phyloP scores from a whole-genome alignment of 129 eudicot species.

The Ambrosia trifida region DNA sequence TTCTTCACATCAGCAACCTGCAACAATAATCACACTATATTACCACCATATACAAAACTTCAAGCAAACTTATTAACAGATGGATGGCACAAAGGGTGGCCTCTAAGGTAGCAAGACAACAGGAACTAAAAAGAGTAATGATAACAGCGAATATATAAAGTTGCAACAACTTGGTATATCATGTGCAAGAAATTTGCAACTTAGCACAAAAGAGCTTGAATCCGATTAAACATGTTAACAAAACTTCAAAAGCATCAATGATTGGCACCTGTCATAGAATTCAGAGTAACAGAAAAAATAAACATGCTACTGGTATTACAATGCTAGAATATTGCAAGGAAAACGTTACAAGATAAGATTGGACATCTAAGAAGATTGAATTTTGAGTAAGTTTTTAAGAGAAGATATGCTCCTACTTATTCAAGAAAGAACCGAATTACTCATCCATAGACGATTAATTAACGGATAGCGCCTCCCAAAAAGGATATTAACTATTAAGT shows the following conservation, averaged over 20 bases:
- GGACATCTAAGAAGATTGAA: too few species aligned
- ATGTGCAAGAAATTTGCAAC: background rate
- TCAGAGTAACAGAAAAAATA: background rate
- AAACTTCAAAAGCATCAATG: background rate
- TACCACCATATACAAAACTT: slow-evolving; percentile 10
- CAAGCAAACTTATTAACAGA: slow-evolving; percentile 16
- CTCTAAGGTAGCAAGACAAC: background rate
- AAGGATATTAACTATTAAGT: too few species aligned
- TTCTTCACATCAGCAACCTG: slow-evolving; percentile 89
- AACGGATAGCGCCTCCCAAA: too few species aligned
- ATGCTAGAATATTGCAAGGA: too few species aligned
- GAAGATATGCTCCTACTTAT: too few species aligned
- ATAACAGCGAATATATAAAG: background rate
- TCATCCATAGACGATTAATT: too few species aligned
- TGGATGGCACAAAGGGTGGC: background rate
- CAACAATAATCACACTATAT: slow-evolving; percentile 14
- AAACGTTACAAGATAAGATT: too few species aligned
- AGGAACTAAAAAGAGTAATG: background rate
- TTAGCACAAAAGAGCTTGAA: background rate
- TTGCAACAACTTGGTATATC: slow-evolving; percentile 1
- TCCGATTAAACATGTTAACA: background rate
- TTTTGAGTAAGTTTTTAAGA: too few species aligned
- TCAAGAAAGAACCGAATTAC: too few species aligned
- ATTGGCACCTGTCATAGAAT: background rate
- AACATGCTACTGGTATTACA: too few species aligned